These are phyloP conservation scores for Erysimum cheiri DNA, from an alignment of 441 rosid genomes.

Conservation along the genomic window DNA sequence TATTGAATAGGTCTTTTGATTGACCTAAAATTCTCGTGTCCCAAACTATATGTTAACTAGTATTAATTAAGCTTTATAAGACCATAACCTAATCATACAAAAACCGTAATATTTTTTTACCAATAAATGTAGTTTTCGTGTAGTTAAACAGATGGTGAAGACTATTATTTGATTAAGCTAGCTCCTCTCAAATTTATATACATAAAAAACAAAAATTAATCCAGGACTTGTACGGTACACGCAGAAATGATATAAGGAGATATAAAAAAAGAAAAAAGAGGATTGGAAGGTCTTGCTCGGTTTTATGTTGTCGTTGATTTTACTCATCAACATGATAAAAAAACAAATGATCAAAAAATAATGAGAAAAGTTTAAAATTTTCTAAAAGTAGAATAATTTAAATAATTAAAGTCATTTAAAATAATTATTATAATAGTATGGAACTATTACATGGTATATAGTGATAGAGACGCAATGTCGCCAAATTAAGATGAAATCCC, in stretches of 20 bases:
- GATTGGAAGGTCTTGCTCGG: constrained; percentile 28
- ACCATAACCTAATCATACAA: background rate
- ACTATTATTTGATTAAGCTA: background rate
- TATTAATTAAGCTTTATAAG: background rate
- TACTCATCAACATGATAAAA: constrained; percentile 40
- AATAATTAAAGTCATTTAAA: constrained; percentile 11
- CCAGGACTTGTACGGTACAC: constrained; percentile 37
- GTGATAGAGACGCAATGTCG: constrained; percentile 36
- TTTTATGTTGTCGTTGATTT: constrained; percentile 48
- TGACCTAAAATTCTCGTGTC: background rate
- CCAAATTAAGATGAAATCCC: background rate
- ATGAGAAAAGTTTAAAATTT: constrained; percentile 29
- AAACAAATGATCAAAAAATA: constrained; percentile 34
- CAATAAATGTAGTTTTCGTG: background rate
- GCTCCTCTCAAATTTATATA: background rate
- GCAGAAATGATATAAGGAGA: constrained; percentile 29
- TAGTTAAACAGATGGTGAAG: background rate
- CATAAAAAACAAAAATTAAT: background rate
- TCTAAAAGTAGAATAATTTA: constrained; percentile 19
- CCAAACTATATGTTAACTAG: background rate
- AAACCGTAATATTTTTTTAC: background rate
- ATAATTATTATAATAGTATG: constrained; percentile 17
- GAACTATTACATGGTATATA: constrained; percentile 35
- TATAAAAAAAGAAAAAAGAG: constrained; percentile 15
- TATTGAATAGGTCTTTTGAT: background rate